A percentile compares a stretch with the other conserved stretches of the same genome.
Conservation (phyloP, 2,329 filamentous ascomycete genomes). For the Exserohilum turcica region DNA sequence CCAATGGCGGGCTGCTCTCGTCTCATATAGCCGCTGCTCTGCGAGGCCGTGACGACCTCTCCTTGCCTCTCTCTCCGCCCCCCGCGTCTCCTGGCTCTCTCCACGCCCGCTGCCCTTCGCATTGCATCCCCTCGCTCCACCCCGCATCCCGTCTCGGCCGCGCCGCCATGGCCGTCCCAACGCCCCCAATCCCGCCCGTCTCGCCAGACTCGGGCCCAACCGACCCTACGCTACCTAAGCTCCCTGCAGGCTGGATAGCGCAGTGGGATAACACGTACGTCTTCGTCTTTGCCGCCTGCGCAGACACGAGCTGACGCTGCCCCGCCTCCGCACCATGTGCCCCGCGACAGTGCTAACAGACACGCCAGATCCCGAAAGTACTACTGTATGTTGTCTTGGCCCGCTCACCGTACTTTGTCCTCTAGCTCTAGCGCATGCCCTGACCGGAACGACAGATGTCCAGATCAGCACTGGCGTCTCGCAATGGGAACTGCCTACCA, state of each 20-base stretch:
- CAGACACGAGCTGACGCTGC: conserved; percentile 9
- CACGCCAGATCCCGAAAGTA: conserved; percentile 46
- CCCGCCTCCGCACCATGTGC: conserved; percentile 20
- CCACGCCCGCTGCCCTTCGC: not conserved
- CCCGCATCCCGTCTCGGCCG: conserved; percentile 11
- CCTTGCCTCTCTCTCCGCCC: not conserved
- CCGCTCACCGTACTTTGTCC: not conserved
- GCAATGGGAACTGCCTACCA: conserved; percentile 74
- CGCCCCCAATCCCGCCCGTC: conserved; percentile 44
- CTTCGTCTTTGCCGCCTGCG: not conserved
- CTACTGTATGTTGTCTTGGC: conserved; percentile 44
- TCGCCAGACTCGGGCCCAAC: conserved; percentile 49
- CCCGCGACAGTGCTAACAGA: conserved; percentile 32
- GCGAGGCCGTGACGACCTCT: conserved; percentile 14
- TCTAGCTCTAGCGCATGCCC: not conserved
- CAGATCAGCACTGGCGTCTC: conserved; percentile 73
- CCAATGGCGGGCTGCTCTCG: conserved; percentile 22
- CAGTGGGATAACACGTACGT: conserved; percentile 49
- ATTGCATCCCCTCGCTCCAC: conserved; percentile 1
- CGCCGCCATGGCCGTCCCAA: conserved; percentile 41
- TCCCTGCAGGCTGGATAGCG: conserved; percentile 49
- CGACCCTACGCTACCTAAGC: conserved; percentile 45
- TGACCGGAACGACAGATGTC: conserved; percentile 52
- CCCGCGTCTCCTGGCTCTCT: not conserved
- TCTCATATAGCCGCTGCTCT: conserved; percentile 29